phyloP scores from a whole-genome alignment of 257 asterid species.

The Forsythia viridissima region DNA sequence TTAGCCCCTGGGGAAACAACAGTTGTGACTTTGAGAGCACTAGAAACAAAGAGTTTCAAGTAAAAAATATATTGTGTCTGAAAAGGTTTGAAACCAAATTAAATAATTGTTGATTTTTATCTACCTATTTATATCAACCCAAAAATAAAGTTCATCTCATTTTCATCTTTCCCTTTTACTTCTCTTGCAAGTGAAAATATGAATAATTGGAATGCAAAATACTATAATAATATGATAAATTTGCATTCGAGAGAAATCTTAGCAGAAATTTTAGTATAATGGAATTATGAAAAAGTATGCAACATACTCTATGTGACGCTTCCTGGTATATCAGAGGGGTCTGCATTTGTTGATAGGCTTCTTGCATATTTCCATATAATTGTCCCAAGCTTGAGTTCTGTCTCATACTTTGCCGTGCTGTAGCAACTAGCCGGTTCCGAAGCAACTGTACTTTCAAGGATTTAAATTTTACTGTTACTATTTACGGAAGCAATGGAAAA shows the following conservation, averaged over 20 bases:
- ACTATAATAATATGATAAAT: neutral
- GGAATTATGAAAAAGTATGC: neutral
- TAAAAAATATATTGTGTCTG: neutral
- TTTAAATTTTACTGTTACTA: neutral
- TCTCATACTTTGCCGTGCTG: constrained; percentile 71
- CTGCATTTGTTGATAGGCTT: constrained; percentile 84
- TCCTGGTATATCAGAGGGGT: constrained; percentile 80
- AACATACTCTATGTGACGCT: constrained; percentile 59
- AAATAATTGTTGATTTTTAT: too few relatives aligned
- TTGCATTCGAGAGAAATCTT: neutral
- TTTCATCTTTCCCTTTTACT: neutral
- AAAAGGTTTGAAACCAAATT: neutral
- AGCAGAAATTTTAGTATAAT: neutral
- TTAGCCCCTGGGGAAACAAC: constrained; percentile 57
- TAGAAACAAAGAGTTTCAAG: neutral
- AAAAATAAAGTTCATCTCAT: neutral
- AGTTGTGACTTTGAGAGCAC: too few relatives aligned
- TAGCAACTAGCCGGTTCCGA: constrained; percentile 61
- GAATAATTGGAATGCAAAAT: neutral
- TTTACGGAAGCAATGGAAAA: neutral
- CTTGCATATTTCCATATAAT: constrained; percentile 85
- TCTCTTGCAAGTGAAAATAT: neutral
- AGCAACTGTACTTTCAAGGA: constrained; percentile 53
- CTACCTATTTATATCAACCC: neutral
- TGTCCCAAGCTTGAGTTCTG: constrained; percentile 76